phyloP scores from a whole-genome alignment of 1,139 yeast genomes.

The Nakaseomyces delphensis region DNA sequence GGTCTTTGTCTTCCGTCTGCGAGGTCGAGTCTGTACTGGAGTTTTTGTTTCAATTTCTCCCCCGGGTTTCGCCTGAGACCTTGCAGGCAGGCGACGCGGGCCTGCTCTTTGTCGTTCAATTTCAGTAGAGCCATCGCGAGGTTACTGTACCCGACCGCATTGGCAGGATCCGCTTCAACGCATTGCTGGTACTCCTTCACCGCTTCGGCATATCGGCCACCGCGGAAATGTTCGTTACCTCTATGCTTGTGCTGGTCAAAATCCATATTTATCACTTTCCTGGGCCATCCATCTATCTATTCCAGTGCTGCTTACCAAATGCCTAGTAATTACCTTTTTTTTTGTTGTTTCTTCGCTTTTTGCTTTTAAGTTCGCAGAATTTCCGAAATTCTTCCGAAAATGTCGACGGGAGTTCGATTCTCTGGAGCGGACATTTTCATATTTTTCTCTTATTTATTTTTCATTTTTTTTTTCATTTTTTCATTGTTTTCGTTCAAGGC shows the following conservation, averaged over 20 bases:
- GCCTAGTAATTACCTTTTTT: too few relatives aligned
- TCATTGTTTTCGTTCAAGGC: too few relatives aligned
- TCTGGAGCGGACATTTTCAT: too few relatives aligned
- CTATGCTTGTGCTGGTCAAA: constrained; percentile 31
- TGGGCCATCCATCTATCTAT: too few relatives aligned
- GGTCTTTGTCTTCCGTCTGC: constrained; percentile 27
- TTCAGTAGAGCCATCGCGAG: constrained; percentile 67
- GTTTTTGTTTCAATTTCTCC: constrained; percentile 38
- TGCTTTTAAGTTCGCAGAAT: too few relatives aligned
- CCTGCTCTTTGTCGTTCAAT: constrained; percentile 46
- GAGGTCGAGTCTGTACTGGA: constrained; percentile 49
- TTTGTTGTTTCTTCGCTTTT: too few relatives aligned
- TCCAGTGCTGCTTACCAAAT: too few relatives aligned
- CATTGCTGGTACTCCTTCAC: constrained; percentile 59
- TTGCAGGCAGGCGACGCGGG: constrained; percentile 54
- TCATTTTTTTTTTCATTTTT: too few relatives aligned
- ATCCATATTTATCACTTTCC: constrained; percentile 7
- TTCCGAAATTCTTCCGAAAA: too few relatives aligned
- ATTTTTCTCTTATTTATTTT: too few relatives aligned
- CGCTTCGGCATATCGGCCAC: constrained; percentile 48
- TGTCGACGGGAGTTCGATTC: too few relatives aligned
- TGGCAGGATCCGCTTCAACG: constrained; percentile 43
- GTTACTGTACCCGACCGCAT: constrained; percentile 66
- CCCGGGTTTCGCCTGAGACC: constrained; percentile 34
- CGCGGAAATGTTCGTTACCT: constrained; percentile 63